Base-by-base conservation (phyloP, 2,329 filamentous ascomycete genomes). In the Pochonia chlamydosporia region DNA sequence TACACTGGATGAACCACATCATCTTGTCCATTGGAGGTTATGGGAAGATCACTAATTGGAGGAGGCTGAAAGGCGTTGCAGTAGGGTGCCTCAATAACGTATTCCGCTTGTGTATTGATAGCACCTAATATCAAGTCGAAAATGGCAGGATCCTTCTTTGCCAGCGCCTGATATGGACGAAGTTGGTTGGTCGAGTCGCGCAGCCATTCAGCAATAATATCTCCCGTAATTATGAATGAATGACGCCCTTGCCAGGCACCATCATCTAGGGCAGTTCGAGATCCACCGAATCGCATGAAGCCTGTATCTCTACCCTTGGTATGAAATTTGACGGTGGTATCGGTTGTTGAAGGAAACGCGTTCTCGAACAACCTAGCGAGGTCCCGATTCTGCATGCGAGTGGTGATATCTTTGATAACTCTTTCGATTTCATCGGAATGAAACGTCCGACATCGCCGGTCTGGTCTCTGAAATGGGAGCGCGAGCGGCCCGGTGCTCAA, bases 1-100 rank as follows among this genome's bases (percentile, higher is more conserved):
- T 95, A 97, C 1, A 76, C 74, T 1, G 93, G 93, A 58, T 96
- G 89, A 0, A 99, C 93, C 8, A 63, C 68, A 60, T 99, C 93
- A 18, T 85, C 79, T 63, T 96, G 88, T 3, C 88, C 88, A 59
- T 92, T 96, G 57, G 79, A 77, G 14, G 83, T 84, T 5, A 85
- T 73, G 3, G 75, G 69, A 1, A 97, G 74, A 14, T 85, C 81
- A 53, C 89, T 91, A 6, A 90, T 88, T 3, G 88, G 85, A 1
- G 93, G 93, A 4, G 93, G 92, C 64, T 99, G 93, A 67, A 97
- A 99, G 16, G 93, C 93, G 65, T 99, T 97, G 76, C 93, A 99
- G 70, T 97, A 99, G 0, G 93, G 93, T 1, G 87, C 90, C 59
- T 89, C 82, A 52, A 97, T 96, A 36, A 99, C 88, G 60, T 90